Conservation (phyloP, 176 grass and related monocot species). For the Guadua angustifolia region DNA sequence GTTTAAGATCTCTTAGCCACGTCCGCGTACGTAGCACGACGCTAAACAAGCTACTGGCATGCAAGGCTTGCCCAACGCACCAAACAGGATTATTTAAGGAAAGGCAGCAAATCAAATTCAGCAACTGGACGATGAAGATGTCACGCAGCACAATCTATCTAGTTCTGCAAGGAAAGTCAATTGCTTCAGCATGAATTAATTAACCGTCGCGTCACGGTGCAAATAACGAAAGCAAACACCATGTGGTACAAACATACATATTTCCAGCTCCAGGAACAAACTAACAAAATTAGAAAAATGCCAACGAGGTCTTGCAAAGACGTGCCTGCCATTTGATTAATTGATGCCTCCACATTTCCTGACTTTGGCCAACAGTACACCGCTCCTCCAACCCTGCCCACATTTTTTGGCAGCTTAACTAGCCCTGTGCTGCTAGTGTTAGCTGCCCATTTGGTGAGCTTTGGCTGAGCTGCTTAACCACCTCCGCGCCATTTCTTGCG, state of each 20-base stretch:
- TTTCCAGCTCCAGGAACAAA: background rate
- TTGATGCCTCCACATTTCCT: background rate
- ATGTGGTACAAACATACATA: background rate
- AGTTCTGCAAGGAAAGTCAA: background rate
- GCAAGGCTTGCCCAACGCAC: slow-evolving; percentile 9
- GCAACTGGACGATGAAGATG: background rate
- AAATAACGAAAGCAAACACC: background rate
- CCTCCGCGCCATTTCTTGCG: slow-evolving; percentile 36
- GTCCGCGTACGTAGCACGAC: background rate
- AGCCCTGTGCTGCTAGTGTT: slow-evolving; percentile 28
- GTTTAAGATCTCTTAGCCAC: background rate
- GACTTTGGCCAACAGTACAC: slow-evolving; percentile 35
- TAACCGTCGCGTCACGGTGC: background rate
- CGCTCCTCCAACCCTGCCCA: background rate
- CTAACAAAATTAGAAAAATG: background rate
- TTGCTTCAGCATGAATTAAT: background rate
- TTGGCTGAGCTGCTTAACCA: slow-evolving; percentile 57
- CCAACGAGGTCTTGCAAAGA: background rate
- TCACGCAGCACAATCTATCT: background rate
- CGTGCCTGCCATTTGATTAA: background rate
- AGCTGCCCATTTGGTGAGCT: slow-evolving; percentile 64
- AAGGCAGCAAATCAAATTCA: background rate
- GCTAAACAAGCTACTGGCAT: background rate
- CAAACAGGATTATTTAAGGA: background rate
- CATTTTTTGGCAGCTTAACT: background rate